These are phyloP conservation scores for Epicoccum nigrum DNA, from an alignment of 2,329 filamentous ascomycete species.

Conservation along the genomic window DNA sequence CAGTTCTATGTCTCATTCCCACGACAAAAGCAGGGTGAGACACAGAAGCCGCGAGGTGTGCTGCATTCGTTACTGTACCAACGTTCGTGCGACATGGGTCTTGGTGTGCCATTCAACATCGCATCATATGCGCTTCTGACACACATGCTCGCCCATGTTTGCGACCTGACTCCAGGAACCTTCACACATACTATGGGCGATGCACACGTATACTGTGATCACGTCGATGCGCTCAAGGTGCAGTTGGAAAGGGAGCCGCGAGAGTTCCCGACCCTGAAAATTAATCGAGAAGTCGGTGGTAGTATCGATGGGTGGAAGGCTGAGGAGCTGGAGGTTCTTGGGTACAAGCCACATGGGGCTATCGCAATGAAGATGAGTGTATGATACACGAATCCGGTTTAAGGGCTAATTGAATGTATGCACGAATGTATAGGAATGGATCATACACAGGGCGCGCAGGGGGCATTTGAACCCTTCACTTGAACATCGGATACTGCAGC, in stretches of 20 bases:
- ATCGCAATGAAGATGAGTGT: slow-evolving; percentile 99
- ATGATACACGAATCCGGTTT: slow-evolving; percentile 43
- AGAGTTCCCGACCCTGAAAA: slow-evolving; percentile 79
- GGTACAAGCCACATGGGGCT: slow-evolving; percentile 87
- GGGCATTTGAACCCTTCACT: background rate
- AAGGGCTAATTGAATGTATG: slow-evolving; percentile 5
- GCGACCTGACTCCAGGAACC: slow-evolving; percentile 81
- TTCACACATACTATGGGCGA: slow-evolving; percentile 97
- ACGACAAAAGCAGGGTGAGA: slow-evolving; percentile 31
- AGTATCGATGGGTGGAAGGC: slow-evolving; percentile 89
- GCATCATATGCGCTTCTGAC: slow-evolving; percentile 91
- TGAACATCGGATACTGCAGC: background rate
- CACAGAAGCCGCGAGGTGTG: slow-evolving; percentile 62
- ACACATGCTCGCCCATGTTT: slow-evolving; percentile 91
- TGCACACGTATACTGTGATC: slow-evolving; percentile 94
- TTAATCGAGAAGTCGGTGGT: slow-evolving; percentile 69
- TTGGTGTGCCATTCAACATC: slow-evolving; percentile 98
- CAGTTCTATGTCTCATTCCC: slow-evolving; percentile 92
- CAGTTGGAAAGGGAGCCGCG: slow-evolving; percentile 82
- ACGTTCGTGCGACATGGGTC: slow-evolving; percentile 93
- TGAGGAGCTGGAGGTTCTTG: slow-evolving; percentile 86
- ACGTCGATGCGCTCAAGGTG: slow-evolving; percentile 81
- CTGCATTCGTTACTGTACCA: slow-evolving; percentile 92
- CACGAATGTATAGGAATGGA: slow-evolving; percentile 4
- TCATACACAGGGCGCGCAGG: background rate